Base-by-base conservation (phyloP, 371 early-diverging fungal species). In the Lichtheimia ramosa region DNA sequence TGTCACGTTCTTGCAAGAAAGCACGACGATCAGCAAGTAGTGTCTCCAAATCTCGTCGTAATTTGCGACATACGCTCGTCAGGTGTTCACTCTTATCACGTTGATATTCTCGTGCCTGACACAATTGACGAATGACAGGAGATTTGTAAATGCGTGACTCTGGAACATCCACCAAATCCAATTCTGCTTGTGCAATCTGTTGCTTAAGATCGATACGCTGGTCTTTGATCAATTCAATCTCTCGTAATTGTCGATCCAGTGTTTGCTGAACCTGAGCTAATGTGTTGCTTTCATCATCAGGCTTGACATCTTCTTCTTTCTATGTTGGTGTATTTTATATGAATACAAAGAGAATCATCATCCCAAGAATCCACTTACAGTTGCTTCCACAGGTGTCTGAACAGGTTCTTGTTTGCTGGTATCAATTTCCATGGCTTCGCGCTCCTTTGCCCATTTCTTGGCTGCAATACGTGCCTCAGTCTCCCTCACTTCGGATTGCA, bases 201-300 rank as follows among this genome's bases (percentile, higher is more conserved):
- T 78, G 73, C 27, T 78, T 78, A 23, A 78, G 48, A 14, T 50
- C 65, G 40, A 74, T 72, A 1, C 78, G 70, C 16, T 73, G 68
- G 40, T 78, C 75, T 58, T 74, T 78, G 34, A 78, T 68, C 24
- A 56, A 42, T 58, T 78, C 75, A 13, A 74, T 71, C 48, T 74
- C 78, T 28, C 60, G 66, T 41, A 74, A 48, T 71, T 67, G 41
- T 65, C 68, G 10, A 74, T 52, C 59, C 43, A 59, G 16, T n/a
- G 43, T 50, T 20, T 52, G 54, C 39, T 49, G 16, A 16, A 40
- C 24, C 25, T 43, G 48, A 15, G 25, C 23, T 12, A 46, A 16
- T 4, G 42, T 53, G 43, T 54, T 43, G 52, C 43, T 43, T 39
- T 42, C 34, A 12, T 42, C 34, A 12, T 50, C 16, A 3, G 5